Base-by-base conservation (phyloP, 768 basidiomycete genomes). In the Rubroboletus pulcherrimus region DNA sequence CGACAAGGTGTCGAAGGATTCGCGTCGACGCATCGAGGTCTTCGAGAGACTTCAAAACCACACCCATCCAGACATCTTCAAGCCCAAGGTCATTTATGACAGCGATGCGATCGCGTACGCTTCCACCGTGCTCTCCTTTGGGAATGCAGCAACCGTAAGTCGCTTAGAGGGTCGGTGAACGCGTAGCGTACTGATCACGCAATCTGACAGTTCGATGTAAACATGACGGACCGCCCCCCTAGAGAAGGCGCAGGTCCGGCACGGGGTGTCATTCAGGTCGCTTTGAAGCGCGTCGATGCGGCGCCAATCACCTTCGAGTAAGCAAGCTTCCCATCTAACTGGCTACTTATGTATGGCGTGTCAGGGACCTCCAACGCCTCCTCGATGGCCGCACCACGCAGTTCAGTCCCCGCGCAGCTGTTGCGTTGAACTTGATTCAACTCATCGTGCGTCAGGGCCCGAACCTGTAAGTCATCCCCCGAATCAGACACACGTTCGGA, bases 371-470 rank as follows among this genome's bases (percentile, higher is more conserved):
- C 6, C 63, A 59, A 29, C 34, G 19, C 14, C 66, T 73, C 31
- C 12, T 71, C 2, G 60, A 70, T 21, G 70, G 71, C 1, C 51
- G 21, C 2, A 61, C 59, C 4, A 63, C n/a, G 0, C 65, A 68
- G 7, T 41, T 70, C 29, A 71, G n/a, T 19, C 60, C 49, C 31
- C 60, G 71, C 26, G 70, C 74, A 4, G 38, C 66, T 2, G 70
- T 71, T 3, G 79, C 80, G 0, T 71, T 74, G 0, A 83, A 79
- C 37, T 60, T 83, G 1, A 52, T 83, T 0, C 81, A 83, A 43
- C 65, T 83, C 1, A 71, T 83, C 11, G 56, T 83, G 2, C 74
- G 80, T 0, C 81, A 82, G 50, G 74, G 67, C 0, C 72, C 76
- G 0, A 81, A 82, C 35, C 57, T 75, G 81, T 78, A 51, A 30